Conservation (phyloP, 192 early-diverging fungal species). For the Jimgerdemannia flammicorona region DNA sequence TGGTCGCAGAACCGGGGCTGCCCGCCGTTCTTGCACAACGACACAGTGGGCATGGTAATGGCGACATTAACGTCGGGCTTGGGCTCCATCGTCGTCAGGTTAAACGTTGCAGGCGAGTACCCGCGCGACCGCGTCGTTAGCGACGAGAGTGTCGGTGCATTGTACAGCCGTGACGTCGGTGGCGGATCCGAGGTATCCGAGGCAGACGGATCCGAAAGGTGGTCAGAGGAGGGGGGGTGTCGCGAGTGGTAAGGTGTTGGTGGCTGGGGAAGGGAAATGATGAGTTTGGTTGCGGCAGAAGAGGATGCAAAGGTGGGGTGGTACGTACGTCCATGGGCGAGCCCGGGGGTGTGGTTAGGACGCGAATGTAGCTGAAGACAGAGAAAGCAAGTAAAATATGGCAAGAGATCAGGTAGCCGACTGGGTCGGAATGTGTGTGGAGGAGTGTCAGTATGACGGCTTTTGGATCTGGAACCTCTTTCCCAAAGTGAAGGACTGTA, state of each 20-base stretch:
- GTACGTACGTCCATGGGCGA: neutral
- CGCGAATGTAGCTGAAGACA: neutral
- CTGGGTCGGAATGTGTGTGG: neutral
- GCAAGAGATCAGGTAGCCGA: neutral
- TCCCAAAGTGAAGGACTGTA: neutral
- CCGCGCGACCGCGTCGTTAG: neutral
- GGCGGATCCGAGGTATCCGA: too few species aligned
- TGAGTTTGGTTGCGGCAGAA: neutral
- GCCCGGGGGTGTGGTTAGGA: neutral
- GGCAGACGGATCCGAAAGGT: too few species aligned
- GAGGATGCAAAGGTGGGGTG: neutral
- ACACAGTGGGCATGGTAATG: neutral
- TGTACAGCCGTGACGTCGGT: neutral
- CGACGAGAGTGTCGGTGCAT: neutral
- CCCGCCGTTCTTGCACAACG: conserved; percentile 17
- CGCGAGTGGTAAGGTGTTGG: neutral
- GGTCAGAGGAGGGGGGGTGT: neutral
- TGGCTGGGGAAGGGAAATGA: neutral
- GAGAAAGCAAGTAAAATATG: neutral
- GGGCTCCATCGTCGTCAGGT: neutral
- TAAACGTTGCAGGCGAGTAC: neutral
- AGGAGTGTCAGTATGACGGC: neutral
- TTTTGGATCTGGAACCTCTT: neutral
- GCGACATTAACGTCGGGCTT: neutral
- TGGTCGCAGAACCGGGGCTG: conserved; percentile 21